These are phyloP conservation scores for Blastocystis sp. DNA, from an alignment of 352 stramenopile species.

Conservation along the genomic window DNA sequence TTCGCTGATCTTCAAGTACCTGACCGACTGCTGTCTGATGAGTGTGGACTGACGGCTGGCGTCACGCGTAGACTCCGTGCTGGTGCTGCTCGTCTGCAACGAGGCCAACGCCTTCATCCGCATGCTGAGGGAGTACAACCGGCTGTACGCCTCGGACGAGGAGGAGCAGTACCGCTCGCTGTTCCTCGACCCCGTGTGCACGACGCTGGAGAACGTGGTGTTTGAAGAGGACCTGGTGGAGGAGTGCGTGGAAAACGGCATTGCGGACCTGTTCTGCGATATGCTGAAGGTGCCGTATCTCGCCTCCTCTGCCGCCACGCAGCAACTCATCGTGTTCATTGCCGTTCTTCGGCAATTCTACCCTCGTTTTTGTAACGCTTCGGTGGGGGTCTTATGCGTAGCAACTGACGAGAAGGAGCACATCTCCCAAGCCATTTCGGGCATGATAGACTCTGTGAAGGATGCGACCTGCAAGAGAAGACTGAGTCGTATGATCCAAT, in stretches of 20 bases:
- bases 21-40: conserved; percentile 25
- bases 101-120: not conserved
- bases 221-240: conserved; percentile 5
- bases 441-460: conserved; percentile 2
- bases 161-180: conserved; percentile 16
- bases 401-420: not conserved
- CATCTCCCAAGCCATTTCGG: not conserved
- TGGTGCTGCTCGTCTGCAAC: not conserved
- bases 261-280: conserved; percentile 8
- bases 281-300: conserved; percentile 4
- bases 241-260: not conserved
- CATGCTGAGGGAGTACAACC: not conserved
- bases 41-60: not conserved
- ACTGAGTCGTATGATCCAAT: conserved; percentile 24
- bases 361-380: not conserved
- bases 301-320: not conserved
- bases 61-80: not conserved
- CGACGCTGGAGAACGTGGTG: conserved; percentile 26
- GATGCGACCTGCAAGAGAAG: conserved; percentile 57
- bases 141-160: not conserved
- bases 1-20: conserved; percentile 37
- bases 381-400: not conserved
- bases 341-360: conserved; percentile 5
- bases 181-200: conserved; percentile 5
- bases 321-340: conserved; percentile 20